Conservation (phyloP, 305 asterid genomes). For the Solanum aculeatissimum region DNA sequence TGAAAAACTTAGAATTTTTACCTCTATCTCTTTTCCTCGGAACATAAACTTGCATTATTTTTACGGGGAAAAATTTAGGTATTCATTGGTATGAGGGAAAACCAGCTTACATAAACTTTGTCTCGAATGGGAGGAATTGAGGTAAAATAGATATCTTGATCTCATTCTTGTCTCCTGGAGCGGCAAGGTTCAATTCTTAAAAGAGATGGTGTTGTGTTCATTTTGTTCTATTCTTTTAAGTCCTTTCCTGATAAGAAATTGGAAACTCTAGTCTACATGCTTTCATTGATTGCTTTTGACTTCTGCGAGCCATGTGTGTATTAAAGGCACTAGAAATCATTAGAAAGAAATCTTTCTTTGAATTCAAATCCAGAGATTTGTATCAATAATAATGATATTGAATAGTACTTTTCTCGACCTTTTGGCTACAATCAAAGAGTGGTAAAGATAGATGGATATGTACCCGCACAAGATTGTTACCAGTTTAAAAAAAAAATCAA, state of each 20-base stretch:
- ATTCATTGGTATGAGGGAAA: background rate
- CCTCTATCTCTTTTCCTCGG: background rate
- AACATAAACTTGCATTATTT: background rate
- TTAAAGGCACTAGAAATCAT: background rate
- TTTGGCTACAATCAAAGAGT: background rate
- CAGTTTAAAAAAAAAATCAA: background rate
- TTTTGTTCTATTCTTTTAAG: background rate
- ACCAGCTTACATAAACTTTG: background rate
- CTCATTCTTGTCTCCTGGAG: background rate
- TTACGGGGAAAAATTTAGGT: background rate
- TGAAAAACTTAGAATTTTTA: background rate
- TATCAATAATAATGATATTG: background rate
- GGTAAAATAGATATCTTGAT: background rate
- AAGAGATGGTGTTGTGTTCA: background rate
- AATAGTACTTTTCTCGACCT: background rate
- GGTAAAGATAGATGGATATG: background rate
- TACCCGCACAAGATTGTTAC: background rate
- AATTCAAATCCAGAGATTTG: background rate
- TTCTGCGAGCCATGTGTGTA: background rate
- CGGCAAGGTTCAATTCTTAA: background rate
- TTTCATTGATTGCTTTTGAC: background rate
- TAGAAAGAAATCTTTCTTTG: background rate
- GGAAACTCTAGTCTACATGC: background rate
- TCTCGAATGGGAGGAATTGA: background rate
- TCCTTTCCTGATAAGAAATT: background rate